Base-by-base conservation (phyloP, 2,329 filamentous ascomycete genomes). In the Fusarium pseudograminearum region DNA sequence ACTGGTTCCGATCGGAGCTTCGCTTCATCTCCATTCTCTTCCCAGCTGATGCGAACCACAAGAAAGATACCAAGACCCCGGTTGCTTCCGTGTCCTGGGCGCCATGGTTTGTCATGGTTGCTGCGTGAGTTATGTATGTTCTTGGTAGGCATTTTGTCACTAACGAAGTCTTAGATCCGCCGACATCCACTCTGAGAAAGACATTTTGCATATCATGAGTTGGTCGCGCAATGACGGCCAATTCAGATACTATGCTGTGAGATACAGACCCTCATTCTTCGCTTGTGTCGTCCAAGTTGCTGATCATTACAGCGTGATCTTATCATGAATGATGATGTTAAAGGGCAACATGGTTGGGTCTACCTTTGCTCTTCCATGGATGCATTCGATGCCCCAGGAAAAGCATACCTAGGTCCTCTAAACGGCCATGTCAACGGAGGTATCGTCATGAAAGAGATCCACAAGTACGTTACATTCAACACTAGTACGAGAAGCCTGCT, bases 311-410 rank as follows among this genome's bases (percentile, higher is more conserved):
- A 46, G 50, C 50, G 50, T 12, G 50, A 52, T 16, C 50, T 52
- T 12, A 52, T 52, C 7, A 52, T 52, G 50, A 31, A 41, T 3
- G 15, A 52, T 11, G 36, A 31, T 2, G 50, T 28, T 2, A 3
- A 8, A 15, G 36, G 24, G 0, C 50, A 52, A 14, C 50, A 52
- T 5, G 50, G 50, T n/a, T 52, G 50, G 50, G 26, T 52, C 11
- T 52, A 52, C n/a, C 50, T 52, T 4, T 52, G 50, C n/a, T 52
- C 50, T n/a, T 52, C 50, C 10, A 52, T 52, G 50, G 50, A 52
- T 30, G 50, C 50, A 14, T 52, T 52, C 7, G 36, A 52, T 18
- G 50, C 50, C 16, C 50, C 50, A 14, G 50, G 50, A 6, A 52
- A 52, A 26, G 50, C 50, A 11, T 52, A 52, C 15, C 36, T 52